phyloP scores from a whole-genome alignment of 176 grass and related monocot genomes.

The Triticum dicoccoides region DNA sequence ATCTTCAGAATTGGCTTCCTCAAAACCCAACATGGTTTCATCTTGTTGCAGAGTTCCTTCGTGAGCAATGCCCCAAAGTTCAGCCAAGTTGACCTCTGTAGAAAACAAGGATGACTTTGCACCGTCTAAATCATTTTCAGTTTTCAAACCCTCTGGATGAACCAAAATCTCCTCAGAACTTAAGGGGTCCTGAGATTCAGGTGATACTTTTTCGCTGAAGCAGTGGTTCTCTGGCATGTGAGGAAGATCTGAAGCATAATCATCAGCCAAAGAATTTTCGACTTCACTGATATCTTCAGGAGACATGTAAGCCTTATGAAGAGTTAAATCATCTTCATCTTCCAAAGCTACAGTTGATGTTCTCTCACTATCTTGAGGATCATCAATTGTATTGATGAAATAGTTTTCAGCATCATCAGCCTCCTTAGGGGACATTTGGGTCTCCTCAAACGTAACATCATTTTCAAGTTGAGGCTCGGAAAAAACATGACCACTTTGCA shows the following conservation, averaged over 20 bases:
- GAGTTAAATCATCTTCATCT: neutral
- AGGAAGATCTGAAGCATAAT: neutral
- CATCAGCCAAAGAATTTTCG: neutral
- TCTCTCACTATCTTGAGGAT: neutral
- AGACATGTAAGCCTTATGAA: neutral
- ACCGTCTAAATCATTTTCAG: neutral
- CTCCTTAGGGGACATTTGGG: neutral
- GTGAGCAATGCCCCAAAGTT: neutral
- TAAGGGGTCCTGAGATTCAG: neutral
- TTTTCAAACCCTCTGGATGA: neutral
- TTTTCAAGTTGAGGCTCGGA: neutral
- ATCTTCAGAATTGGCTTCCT: constrained; percentile 1
- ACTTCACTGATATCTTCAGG: neutral
- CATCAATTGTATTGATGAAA: neutral
- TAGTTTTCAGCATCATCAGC: neutral
- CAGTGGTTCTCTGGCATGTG: neutral
- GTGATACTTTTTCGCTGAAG: neutral
- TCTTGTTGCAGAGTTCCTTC: constrained; percentile 10
- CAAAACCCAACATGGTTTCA: constrained; percentile 1
- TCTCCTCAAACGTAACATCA: neutral
- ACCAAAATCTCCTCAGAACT: neutral
- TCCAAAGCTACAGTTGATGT: neutral
- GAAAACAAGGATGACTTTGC: neutral
- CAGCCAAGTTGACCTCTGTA: neutral
- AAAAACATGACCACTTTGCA: neutral